Percentiles rank a stretch among this genome's conserved stretches.
These are phyloP conservation scores for Arachis monticola DNA, from an alignment of 331 rosid genomes.

Conservation along the genomic window DNA sequence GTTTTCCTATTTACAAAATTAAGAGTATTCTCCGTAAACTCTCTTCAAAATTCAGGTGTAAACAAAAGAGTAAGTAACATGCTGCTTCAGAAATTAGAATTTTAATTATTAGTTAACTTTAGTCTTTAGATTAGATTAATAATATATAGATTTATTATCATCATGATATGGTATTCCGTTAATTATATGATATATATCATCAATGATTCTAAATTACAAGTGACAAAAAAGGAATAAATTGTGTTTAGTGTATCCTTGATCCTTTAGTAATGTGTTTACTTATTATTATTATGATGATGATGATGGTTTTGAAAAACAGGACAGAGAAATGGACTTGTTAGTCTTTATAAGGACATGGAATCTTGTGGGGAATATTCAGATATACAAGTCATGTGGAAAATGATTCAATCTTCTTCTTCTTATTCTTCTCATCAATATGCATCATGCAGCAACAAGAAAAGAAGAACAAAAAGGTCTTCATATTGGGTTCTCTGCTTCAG, in stretches of 20 bases:
- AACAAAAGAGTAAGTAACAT: conserved; percentile 56
- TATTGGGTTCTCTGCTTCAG: conserved; percentile 53
- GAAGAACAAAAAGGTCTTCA: conserved; percentile 42
- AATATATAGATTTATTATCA: no score
- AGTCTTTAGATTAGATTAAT: no score
- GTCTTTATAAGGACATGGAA: conserved; percentile 73
- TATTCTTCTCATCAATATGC: not conserved
- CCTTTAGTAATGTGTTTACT: no score
- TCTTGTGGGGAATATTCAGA: conserved; percentile 80
- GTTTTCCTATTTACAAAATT: conserved; percentile 54
- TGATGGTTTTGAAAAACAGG: conserved; percentile 53
- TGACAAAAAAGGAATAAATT: not conserved
- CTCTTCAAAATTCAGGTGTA: conserved; percentile 51
- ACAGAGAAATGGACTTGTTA: conserved; percentile 56
- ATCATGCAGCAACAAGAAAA: conserved; percentile 33
- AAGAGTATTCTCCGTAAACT: conserved; percentile 52
- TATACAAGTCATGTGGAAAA: conserved; percentile 90
- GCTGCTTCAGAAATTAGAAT: conserved; percentile 6
- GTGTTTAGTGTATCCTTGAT: not conserved
- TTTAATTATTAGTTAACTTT: no score
- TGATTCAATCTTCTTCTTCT: conserved; percentile 74
- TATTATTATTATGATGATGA: no score
- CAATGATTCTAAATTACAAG: not conserved
- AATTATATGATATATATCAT: not conserved
- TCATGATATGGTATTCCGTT: no score